These are phyloP conservation scores for Cymbopogon flexuosus DNA, from an alignment of 202 grass and related monocot genomes.

Conservation along the genomic window DNA sequence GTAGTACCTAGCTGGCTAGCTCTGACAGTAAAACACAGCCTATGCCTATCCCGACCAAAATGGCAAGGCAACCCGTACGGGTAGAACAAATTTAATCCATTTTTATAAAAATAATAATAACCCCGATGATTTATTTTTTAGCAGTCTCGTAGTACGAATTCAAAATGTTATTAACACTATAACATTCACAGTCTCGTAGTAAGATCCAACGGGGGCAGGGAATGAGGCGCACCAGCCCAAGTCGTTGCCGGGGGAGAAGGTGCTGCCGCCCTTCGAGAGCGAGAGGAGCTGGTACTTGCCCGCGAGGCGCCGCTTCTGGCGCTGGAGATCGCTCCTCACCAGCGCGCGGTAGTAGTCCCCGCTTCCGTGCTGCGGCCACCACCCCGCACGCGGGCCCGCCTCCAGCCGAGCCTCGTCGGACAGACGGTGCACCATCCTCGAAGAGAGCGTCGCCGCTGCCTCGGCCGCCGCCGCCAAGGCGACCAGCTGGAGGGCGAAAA, in stretches of 20 bases:
- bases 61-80: background rate
- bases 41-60: background rate
- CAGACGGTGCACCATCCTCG: conserved; percentile 76
- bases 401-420: conserved; percentile 65
- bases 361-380: conserved; percentile 63
- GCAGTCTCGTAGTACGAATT: background rate
- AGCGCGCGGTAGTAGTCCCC: conserved; percentile 65
- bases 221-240: conserved; percentile 65
- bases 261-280: conserved; percentile 50
- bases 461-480: conserved; percentile 13
- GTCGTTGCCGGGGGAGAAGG: conserved; percentile 52
- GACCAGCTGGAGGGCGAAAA: conserved; percentile 28
- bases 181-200: background rate
- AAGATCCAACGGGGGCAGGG: conserved; percentile 7
- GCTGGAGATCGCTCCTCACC: conserved; percentile 61
- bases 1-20: background rate
- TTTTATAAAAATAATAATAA: background rate
- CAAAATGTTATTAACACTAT: background rate
- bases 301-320: conserved; percentile 57
- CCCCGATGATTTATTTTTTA: background rate
- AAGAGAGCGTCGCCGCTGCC: conserved; percentile 37
- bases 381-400: conserved; percentile 4
- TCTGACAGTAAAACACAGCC: background rate
- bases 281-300: conserved; percentile 56
- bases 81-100: background rate